Conservation (phyloP, 805 yeast species). For the Cyberlindnera nakhonratchasimensis region DNA sequence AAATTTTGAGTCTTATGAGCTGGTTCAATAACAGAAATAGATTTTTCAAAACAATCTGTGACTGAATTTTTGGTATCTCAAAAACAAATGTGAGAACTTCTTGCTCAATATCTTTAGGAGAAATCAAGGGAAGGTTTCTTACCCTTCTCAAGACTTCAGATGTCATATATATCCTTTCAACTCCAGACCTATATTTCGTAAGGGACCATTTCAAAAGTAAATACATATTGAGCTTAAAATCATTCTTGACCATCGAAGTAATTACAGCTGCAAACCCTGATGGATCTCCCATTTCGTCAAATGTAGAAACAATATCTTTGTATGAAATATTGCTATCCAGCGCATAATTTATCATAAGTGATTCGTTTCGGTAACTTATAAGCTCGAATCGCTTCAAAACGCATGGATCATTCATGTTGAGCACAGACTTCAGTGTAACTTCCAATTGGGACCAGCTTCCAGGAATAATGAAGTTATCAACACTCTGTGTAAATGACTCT, state of each 20-base stretch:
- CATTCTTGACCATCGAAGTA: conserved; percentile 24
- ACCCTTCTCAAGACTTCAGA: conserved; percentile 17
- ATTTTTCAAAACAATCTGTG: conserved; percentile 30
- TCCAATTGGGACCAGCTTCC: conserved; percentile 56
- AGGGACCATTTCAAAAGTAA: conserved; percentile 40
- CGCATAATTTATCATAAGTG: conserved; percentile 52
- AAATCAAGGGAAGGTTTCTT: conserved; percentile 15
- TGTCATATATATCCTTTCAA: conserved; percentile 15
- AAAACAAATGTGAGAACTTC: conserved; percentile 34
- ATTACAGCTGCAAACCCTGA: conserved; percentile 32
- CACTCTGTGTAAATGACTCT: conserved; percentile 31
- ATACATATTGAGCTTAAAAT: conserved; percentile 37
- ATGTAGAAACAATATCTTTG: conserved; percentile 31
- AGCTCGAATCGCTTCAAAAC: conserved; percentile 50
- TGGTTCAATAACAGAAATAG: conserved; percentile 45
- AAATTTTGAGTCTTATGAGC: conserved; percentile 38
- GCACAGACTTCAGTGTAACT: conserved; percentile 41
- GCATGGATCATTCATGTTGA: conserved; percentile 32
- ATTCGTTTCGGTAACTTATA: conserved; percentile 66
- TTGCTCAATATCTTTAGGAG: conserved; percentile 35
- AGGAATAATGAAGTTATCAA: conserved; percentile 62
- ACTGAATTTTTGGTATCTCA: conserved; percentile 29
- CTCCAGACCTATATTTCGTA: conserved; percentile 26
- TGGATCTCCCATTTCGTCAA: conserved; percentile 35
- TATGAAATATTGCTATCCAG: conserved; percentile 20